Evolutionary conservation across 2,329 filamentous ascomycete species (phyloP).

Genomic region (Aspergillus cejpii): DNA sequence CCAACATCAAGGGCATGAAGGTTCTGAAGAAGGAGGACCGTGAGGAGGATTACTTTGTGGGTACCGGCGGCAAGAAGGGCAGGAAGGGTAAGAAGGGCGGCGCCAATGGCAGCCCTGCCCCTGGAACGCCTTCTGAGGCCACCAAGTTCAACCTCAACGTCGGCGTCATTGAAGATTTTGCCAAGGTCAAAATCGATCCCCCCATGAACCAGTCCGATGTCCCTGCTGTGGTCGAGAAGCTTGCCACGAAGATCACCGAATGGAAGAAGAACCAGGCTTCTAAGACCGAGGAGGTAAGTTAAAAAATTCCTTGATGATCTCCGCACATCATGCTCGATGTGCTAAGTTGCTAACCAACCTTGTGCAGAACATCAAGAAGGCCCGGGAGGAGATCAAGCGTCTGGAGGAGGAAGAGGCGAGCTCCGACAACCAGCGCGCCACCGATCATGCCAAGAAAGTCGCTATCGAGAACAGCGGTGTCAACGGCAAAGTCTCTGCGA

Average conservation of each 20-base stretch:
- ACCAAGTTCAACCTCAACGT: conserved; percentile 77
- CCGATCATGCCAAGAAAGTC: conserved; percentile 51
- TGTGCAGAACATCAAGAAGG: conserved; percentile 86
- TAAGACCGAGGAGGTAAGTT: conserved; percentile 81
- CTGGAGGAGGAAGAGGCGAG: conserved; percentile 64
- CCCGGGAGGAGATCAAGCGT: conserved; percentile 87
- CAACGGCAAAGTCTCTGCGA: conserved; percentile 49
- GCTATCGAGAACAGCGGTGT: conserved; percentile 46
- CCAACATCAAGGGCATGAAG: conserved; percentile 76
- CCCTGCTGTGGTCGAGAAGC: conserved; percentile 71
- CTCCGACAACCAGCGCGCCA: conserved; percentile 40
- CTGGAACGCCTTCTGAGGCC: conserved; percentile 44
- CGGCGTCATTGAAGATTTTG: conserved; percentile 84
- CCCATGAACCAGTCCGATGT: conserved; percentile 82
- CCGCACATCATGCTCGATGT: conserved; percentile 2
- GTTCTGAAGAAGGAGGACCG: conserved; percentile 79
- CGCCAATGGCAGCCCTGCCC: conserved; percentile 42
- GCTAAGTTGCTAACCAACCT: conserved; percentile 10
- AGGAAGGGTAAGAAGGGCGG: conserved; percentile 77
- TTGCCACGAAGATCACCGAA: conserved; percentile 81
- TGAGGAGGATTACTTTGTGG: conserved; percentile 76
- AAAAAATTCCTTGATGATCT: not conserved
- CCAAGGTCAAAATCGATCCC: conserved; percentile 75
- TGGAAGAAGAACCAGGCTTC: conserved; percentile 88
- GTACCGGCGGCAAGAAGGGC: conserved; percentile 69